A percentile compares a stretch with the other conserved stretches of the same genome.
Conservation (phyloP, 2,329 filamentous ascomycete species). For the Ceratocystis albifundus region DNA sequence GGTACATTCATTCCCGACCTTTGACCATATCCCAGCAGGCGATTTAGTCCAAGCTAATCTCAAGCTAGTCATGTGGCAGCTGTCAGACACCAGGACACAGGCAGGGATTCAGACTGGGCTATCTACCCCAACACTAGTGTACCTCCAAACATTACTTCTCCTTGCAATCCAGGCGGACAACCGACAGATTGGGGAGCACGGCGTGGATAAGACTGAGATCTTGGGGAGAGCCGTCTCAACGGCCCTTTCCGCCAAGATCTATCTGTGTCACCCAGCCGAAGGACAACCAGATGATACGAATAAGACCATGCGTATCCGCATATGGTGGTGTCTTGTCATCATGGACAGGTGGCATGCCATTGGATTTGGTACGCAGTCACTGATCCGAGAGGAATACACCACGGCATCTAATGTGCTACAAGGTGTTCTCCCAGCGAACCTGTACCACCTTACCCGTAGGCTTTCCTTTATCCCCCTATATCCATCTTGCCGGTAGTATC, state of each 20-base stretch:
- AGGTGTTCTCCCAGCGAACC: constrained; percentile 48
- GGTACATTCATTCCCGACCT: constrained; percentile 29
- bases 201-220: constrained; percentile 42
- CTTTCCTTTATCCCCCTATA: background rate
- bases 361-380: constrained; percentile 50
- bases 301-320: constrained; percentile 33
- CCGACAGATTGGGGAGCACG: constrained; percentile 36
- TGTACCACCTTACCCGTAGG: constrained; percentile 55
- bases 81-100: constrained; percentile 24
- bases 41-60: constrained; percentile 15
- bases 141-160: constrained; percentile 55
- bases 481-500: background rate
- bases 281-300: constrained; percentile 49
- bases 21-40: background rate
- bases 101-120: background rate
- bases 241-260: constrained; percentile 54
- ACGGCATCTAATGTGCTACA: constrained; percentile 50
- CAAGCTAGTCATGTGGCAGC: constrained; percentile 44
- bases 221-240: constrained; percentile 55
- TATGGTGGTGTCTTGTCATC: constrained; percentile 62
- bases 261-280: constrained; percentile 43
- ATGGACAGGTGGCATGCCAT: constrained; percentile 64
- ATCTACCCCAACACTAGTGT: constrained; percentile 31
- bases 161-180: constrained; percentile 56
- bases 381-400: constrained; percentile 51